Percentiles rank a stretch among this genome's conserved stretches.
Conservation (phyloP, 192 early-diverging fungal species). For the Coemansia asiatica region DNA sequence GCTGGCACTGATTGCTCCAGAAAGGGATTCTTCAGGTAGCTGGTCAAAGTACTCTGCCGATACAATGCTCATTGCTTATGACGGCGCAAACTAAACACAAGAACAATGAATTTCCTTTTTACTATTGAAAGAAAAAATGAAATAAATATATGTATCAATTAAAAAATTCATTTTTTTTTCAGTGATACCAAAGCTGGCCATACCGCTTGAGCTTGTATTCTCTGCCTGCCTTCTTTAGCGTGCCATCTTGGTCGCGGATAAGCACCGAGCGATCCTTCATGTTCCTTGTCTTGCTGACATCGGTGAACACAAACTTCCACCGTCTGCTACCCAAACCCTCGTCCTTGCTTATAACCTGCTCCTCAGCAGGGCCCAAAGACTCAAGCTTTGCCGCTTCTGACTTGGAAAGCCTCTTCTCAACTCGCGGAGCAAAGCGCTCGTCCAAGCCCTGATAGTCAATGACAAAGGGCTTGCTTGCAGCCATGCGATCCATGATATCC, state of each 20-base stretch:
- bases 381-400: slow-evolving; percentile 22
- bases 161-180: neutral
- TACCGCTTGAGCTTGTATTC: slow-evolving; percentile 55
- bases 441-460: slow-evolving; percentile 49
- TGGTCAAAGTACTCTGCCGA: slow-evolving; percentile 31
- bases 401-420: slow-evolving; percentile 22
- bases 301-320: slow-evolving; percentile 64
- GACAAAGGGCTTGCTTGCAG: slow-evolving; percentile 47
- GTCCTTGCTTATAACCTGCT: slow-evolving; percentile 43
- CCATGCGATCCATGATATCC: slow-evolving; percentile 45
- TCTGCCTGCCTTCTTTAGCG: slow-evolving; percentile 53
- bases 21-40: slow-evolving; percentile 17
- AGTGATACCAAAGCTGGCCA: slow-evolving; percentile 42
- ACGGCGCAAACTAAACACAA: slow-evolving; percentile 7
- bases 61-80: slow-evolving; percentile 39
- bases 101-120: neutral
- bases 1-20: slow-evolving; percentile 33
- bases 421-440: slow-evolving; percentile 35
- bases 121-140: too few species aligned
- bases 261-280: slow-evolving; percentile 57
- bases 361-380: slow-evolving; percentile 22
- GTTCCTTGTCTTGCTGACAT: slow-evolving; percentile 51
- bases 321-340: slow-evolving; percentile 38
- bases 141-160: neutral
- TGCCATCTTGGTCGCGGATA: slow-evolving; percentile 62